Conservation (phyloP, 371 early-diverging fungal species). For the Coemansia sp. region DNA sequence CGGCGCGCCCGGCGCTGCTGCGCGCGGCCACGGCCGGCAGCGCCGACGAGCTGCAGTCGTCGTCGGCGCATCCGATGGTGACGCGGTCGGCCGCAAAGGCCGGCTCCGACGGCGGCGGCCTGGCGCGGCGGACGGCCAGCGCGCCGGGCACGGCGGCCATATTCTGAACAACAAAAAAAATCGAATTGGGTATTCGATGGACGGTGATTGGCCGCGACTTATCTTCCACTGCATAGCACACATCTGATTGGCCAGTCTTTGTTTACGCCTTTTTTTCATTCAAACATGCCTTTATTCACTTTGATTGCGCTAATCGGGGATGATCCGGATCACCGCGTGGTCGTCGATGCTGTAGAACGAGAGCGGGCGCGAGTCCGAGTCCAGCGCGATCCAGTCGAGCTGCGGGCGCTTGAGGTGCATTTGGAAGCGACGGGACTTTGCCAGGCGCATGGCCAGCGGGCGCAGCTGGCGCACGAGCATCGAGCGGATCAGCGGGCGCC, state of each 20-base stretch:
- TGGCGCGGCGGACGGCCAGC: constrained; percentile 36
- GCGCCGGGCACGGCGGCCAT: constrained; percentile 28
- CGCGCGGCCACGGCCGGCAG: constrained; percentile 27
- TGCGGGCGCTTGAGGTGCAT: constrained; percentile 9
- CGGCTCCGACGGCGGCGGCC: constrained; percentile 6
- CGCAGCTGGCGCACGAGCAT: constrained; percentile 44
- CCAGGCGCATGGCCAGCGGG: constrained; percentile 23
- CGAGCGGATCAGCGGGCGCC: constrained; percentile 16
- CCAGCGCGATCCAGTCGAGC: constrained; percentile 15
- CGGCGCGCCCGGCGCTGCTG: constrained; percentile 10
- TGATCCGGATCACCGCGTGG: constrained; percentile 9
- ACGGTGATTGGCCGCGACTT: constrained; percentile 1
- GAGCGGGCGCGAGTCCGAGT: constrained; percentile 22
- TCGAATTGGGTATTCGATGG: neutral
- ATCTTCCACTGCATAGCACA: neutral
- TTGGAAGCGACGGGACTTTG: constrained; percentile 8
- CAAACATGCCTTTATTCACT: neutral
- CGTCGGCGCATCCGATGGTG: constrained; percentile 23
- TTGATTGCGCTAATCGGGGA: neutral
- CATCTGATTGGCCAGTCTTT: constrained; percentile 7
- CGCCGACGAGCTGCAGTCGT: constrained; percentile 10
- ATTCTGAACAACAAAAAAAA: constrained; percentile 12
- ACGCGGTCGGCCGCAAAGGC: constrained; percentile 33
- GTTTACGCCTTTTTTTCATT: constrained; percentile 1
- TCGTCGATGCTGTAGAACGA: constrained; percentile 33